Conservation (phyloP, 208 protist genomes). For the Trypanosoma lewisi region DNA sequence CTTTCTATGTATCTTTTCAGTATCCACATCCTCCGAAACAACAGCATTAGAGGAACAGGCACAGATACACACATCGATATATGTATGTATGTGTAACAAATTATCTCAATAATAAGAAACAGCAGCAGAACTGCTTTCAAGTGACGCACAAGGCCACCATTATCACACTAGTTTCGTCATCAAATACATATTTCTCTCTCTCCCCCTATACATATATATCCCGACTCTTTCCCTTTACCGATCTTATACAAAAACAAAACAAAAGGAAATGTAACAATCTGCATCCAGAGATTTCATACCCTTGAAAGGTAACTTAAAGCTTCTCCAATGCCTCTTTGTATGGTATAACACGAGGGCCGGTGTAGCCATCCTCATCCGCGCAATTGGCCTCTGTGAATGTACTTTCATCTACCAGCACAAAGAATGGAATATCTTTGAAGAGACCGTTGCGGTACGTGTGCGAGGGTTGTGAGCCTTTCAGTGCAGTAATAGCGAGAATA, state of each 20-base stretch:
- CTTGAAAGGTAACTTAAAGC: conserved; percentile 5
- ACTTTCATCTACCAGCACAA: conserved; percentile 61
- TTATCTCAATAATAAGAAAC: too few species aligned
- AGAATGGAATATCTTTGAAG: conserved; percentile 72
- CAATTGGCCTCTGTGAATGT: conserved; percentile 72
- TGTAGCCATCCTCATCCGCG: conserved; percentile 63
- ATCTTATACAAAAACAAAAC: background rate
- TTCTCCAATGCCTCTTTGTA: conserved; percentile 45
- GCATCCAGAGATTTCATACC: background rate
- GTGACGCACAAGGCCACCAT: too few species aligned
- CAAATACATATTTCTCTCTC: too few species aligned
- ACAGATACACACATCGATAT: too few species aligned
- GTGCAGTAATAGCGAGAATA: conserved; percentile 54
- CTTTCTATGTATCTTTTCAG: too few species aligned
- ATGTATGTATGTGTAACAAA: too few species aligned
- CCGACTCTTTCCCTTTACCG: too few species aligned
- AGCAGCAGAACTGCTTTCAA: too few species aligned
- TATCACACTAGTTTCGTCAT: too few species aligned
- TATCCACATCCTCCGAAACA: too few species aligned
- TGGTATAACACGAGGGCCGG: conserved; percentile 63
- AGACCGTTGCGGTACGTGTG: conserved; percentile 54
- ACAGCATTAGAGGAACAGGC: too few species aligned
- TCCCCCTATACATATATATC: too few species aligned
- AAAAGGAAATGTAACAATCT: background rate
- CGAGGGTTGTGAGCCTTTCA: conserved; percentile 71